Percentiles rank a stretch among this genome's conserved stretches.
These are phyloP conservation scores for Mollisiaceae sp. DNA, from an alignment of 2,329 filamentous ascomycete genomes.

Conservation along the genomic window DNA sequence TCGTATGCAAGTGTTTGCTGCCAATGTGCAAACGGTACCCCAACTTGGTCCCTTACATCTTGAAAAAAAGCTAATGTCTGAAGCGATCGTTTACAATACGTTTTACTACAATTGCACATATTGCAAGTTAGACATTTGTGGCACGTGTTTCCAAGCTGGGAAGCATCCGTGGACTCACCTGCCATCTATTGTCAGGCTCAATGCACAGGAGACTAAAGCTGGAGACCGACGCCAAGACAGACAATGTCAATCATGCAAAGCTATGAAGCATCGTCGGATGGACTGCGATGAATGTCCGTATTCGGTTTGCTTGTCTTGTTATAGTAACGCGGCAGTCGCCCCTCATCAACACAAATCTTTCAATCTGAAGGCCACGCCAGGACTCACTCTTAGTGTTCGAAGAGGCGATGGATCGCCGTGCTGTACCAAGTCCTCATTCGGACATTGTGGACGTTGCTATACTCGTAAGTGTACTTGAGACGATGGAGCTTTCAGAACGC, in stretches of 20 bases:
- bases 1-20: conserved; percentile 1
- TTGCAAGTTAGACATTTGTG: conserved; percentile 3
- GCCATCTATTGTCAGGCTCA: neutral
- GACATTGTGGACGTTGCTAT: conserved; percentile 7
- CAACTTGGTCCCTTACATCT: neutral
- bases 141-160: conserved; percentile 6
- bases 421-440: neutral
- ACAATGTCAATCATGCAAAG: conserved; percentile 3
- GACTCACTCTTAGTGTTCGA: neutral
- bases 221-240: conserved; percentile 5
- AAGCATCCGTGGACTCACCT: conserved; percentile 1
- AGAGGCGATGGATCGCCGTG: conserved; percentile 4
- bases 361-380: neutral
- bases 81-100: neutral
- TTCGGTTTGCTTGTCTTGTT: conserved; percentile 1
- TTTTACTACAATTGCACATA: conserved; percentile 5
- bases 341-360: conserved; percentile 1
- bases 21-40: neutral
- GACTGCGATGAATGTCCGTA: conserved; percentile 5
- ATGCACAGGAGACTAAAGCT: conserved; percentile 1
- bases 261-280: conserved; percentile 8
- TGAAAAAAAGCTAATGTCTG: neutral
- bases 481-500: neutral
- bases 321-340: neutral
- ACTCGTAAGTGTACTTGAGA: neutral